These are phyloP conservation scores for Xerocomus potaroensis DNA, from an alignment of 768 basidiomycete genomes.

Conservation along the genomic window DNA sequence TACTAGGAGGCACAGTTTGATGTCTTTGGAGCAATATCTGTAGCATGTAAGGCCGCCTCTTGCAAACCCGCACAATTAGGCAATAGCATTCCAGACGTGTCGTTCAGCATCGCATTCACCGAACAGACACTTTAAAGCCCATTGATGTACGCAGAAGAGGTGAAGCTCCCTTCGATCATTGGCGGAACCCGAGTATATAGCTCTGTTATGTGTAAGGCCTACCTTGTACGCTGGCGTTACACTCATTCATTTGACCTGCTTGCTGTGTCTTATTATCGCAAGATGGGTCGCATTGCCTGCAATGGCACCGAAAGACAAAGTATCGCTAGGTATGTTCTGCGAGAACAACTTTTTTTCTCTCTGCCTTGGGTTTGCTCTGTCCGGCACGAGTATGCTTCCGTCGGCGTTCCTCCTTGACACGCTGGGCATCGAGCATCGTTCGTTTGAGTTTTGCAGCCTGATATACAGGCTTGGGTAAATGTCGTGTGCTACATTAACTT, in stretches of 20 bases:
- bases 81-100: too few relatives aligned
- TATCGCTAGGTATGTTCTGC: slow-evolving; percentile 55
- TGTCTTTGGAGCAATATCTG: too few relatives aligned
- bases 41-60: too few relatives aligned
- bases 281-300: slow-evolving; percentile 5
- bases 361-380: slow-evolving; percentile 82
- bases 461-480: slow-evolving; percentile 89
- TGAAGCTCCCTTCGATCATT: too few relatives aligned
- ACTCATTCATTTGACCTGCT: neutral
- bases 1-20: too few relatives aligned
- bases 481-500: slow-evolving; percentile 51
- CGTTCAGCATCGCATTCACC: slow-evolving; percentile 59
- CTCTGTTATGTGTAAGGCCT: neutral
- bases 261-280: neutral
- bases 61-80: too few relatives aligned
- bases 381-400: slow-evolving; percentile 86
- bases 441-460: slow-evolving; percentile 83
- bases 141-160: neutral
- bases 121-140: slow-evolving; percentile 41
- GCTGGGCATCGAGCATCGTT: slow-evolving; percentile 86
- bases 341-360: slow-evolving; percentile 84
- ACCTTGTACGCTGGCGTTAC: neutral
- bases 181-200: neutral
- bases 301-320: slow-evolving; percentile 11
- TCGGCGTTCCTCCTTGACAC: slow-evolving; percentile 91